Evolutionary conservation across 495 filamentous ascomycete genomes (phyloP).

Genomic region (Penicillium herquei): DNA sequence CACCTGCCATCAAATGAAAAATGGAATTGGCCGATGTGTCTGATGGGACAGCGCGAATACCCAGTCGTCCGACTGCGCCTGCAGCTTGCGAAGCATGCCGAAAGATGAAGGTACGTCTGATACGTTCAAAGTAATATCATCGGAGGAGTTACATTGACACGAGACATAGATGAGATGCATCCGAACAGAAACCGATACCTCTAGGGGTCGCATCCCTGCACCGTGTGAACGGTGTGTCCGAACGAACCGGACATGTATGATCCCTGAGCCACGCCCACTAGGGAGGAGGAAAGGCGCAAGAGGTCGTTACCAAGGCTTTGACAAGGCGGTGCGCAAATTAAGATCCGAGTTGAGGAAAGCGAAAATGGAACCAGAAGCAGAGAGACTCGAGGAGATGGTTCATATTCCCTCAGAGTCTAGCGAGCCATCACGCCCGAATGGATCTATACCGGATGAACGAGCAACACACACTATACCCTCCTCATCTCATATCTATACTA

Average conservation of each 20-base stretch:
- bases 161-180: constrained; percentile 23
- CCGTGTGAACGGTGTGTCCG: constrained; percentile 24
- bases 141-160: not conserved
- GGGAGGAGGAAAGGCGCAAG: constrained; percentile 21
- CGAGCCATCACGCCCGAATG: not conserved
- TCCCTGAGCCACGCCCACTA: constrained; percentile 19
- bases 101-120: constrained; percentile 11
- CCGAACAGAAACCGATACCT: constrained; percentile 2
- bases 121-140: too few relatives aligned
- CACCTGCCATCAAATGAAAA: not conserved
- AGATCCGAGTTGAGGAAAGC: constrained; percentile 22
- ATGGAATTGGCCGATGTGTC: not conserved
- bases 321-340: constrained; percentile 26
- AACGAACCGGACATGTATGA: constrained; percentile 20
- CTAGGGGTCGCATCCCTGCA: not conserved
- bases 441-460: not conserved
- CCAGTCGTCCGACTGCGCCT: not conserved
- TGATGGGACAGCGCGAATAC: not conserved
- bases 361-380: not conserved
- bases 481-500: not conserved
- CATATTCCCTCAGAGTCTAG: not conserved
- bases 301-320: constrained; percentile 25
- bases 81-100: constrained; percentile 18
- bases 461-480: not conserved
- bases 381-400: not conserved